A percentile compares a stretch with the other conserved stretches of the same genome.
These are phyloP conservation scores for Aureobasidium sp. DNA, from an alignment of 2,329 filamentous ascomycete species.

Conservation along the genomic window DNA sequence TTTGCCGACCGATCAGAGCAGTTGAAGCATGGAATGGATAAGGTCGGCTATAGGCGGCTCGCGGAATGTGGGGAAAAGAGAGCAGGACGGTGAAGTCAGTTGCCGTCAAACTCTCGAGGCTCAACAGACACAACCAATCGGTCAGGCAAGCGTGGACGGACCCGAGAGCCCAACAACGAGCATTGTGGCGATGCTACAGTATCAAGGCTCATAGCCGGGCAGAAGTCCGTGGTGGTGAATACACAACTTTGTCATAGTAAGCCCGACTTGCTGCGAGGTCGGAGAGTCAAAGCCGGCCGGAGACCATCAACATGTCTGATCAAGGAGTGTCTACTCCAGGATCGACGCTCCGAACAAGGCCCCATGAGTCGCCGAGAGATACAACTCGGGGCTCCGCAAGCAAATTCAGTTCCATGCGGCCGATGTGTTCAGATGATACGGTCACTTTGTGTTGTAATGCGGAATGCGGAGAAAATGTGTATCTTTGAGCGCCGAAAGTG, in stretches of 20 bases:
- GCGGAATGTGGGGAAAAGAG: neutral
- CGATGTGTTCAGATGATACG: neutral
- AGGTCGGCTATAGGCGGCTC: slow-evolving; percentile 2
- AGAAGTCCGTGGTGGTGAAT: neutral
- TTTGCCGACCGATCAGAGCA: neutral
- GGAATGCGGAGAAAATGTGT: neutral
- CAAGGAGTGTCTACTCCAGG: neutral
- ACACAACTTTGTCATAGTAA: neutral
- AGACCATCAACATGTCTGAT: neutral
- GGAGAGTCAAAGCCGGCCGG: neutral
- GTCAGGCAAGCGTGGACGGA: neutral
- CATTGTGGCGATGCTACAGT: neutral
- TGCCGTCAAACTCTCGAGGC: neutral
- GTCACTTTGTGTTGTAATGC: neutral
- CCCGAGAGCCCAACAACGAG: neutral
- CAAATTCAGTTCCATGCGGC: neutral
- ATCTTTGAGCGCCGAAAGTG: neutral
- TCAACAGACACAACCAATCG: neutral
- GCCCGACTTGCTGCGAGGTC: neutral
- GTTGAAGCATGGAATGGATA: neutral
- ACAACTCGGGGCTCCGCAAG: neutral
- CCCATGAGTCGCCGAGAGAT: neutral
- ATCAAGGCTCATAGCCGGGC: neutral
- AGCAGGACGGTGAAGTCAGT: neutral
- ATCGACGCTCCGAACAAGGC: neutral